Evolutionary conservation across 768 basidiomycete genomes (phyloP).

Genomic region (Suillus subaureus): DNA sequence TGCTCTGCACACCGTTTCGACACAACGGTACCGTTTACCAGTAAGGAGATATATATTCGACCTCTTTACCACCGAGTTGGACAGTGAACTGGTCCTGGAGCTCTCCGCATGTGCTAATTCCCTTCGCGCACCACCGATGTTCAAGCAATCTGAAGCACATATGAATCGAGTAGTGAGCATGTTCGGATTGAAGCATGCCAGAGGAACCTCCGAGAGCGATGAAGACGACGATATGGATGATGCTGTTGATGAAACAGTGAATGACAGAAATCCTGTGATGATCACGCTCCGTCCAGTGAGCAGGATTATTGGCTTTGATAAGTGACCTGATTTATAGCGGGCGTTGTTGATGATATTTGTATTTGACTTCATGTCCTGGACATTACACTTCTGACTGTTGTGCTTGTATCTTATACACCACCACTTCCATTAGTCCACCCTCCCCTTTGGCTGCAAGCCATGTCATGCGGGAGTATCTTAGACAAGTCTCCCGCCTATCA

Average conservation of each 20-base stretch:
- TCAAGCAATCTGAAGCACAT: conserved; percentile 45
- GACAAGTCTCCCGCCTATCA: too few relatives aligned
- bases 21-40: conserved; percentile 87
- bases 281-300: conserved; percentile 60
- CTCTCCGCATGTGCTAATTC: conserved; percentile 54
- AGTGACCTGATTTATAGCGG: conserved; percentile 10
- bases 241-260: conserved; percentile 40
- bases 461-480: background rate
- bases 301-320: conserved; percentile 59
- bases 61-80: conserved; percentile 83
- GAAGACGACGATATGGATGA: conserved; percentile 52
- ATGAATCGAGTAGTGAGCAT: conserved; percentile 59
- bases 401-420: conserved; percentile 13
- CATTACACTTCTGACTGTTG: background rate
- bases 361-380: conserved; percentile 5
- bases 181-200: conserved; percentile 55
- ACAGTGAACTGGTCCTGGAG: conserved; percentile 56
- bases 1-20: conserved; percentile 84
- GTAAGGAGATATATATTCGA: conserved; percentile 93
- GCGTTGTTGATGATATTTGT: conserved; percentile 3
- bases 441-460: background rate
- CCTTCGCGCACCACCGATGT: conserved; percentile 49
- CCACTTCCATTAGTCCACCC: background rate
- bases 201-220: conserved; percentile 61
- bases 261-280: conserved; percentile 52